Evolutionary conservation across 2,329 filamentous ascomycete genomes (phyloP), one percentile per base, ranked within the genome.

Genomic region (Ascochyta viciae-villosae): DNA sequence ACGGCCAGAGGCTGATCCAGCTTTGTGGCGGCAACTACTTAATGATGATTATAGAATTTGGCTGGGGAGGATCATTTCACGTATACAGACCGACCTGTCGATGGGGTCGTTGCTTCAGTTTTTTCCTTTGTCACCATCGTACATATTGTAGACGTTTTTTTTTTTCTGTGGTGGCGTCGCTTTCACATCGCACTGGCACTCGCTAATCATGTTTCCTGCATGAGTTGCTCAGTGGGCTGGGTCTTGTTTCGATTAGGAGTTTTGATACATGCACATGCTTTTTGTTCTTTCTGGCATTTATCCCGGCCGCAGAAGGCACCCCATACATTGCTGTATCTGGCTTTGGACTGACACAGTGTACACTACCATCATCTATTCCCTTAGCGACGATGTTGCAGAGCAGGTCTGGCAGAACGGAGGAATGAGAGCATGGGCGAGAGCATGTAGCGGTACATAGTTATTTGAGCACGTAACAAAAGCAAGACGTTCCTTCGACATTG

Each of bases 31-130:
- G 63, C 29, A 31, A 12, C 63, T 58, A 69, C 60, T 68, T 75
- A 74, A 75, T 74, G 72, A 75, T 51, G 69, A 72, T 56, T 71
- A 66, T 75, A 75, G 72, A 75, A 57, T 61, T 65, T 62, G 64
- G 62, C 38, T 56, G 44, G 44, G 56, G 65, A 65, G 63, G 69
- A 65, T 63, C 62, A 71, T 65, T 70, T 67, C 65, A 74, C 70
- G 71, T 67, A 74, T 57, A 74, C 71, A 67, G 52, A 64, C 61
- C 48, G 59, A 62, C 65, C 65, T 61, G 55, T 53, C 41, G 38
- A 51, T 39, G 49, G 57, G 65, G 65, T 68, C 64, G 60, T 63
- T 64, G 53, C 62, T 67, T 71, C 60, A 46, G 56, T 61, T 63
- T 62, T 65, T 58, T 64, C 61, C 63, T 71, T 73, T 72, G 62